These are phyloP conservation scores for Cladophialophora carrionii DNA, from an alignment of 2,329 filamentous ascomycete species.

Conservation along the genomic window DNA sequence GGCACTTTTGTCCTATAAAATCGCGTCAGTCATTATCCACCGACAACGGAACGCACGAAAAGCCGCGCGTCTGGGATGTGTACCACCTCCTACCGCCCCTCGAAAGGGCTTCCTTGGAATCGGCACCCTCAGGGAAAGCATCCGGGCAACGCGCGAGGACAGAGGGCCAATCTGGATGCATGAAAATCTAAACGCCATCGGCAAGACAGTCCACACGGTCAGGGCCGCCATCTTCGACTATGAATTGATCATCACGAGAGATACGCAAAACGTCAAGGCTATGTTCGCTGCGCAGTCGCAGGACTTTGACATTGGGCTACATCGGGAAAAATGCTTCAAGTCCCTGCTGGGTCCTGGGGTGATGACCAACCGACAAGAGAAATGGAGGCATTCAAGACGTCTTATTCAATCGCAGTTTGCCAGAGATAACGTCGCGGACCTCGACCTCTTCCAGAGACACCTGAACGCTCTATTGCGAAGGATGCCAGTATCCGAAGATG, in stretches of 20 bases:
- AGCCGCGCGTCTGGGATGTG: constrained; percentile 41
- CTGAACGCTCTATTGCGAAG: constrained; percentile 44
- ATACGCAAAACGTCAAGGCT: constrained; percentile 49
- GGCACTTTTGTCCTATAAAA: constrained; percentile 37
- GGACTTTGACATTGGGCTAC: constrained; percentile 77
- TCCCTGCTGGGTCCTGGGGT: constrained; percentile 46
- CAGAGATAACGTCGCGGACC: constrained; percentile 79
- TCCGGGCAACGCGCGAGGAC: constrained; percentile 44
- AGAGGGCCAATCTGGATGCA: constrained; percentile 44
- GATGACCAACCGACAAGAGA: constrained; percentile 71
- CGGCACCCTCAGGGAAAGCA: constrained; percentile 42
- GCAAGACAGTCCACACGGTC: constrained; percentile 42
- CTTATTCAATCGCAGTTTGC: constrained; percentile 84
- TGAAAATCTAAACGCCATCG: constrained; percentile 41
- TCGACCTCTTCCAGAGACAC: constrained; percentile 76
- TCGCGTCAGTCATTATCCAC: constrained; percentile 38
- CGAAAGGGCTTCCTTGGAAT: constrained; percentile 43
- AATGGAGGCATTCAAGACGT: constrained; percentile 76
- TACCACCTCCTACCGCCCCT: constrained; percentile 41
- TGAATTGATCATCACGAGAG: constrained; percentile 61
- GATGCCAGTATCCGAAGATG: constrained; percentile 63
- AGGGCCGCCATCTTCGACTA: constrained; percentile 47
- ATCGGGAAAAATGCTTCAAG: constrained; percentile 66
- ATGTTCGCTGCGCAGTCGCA: constrained; percentile 78
- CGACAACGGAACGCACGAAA: constrained; percentile 40